Evolutionary conservation across 1,284 basidiomycete genomes (phyloP).

Genomic region (Ustilago hordei): DNA sequence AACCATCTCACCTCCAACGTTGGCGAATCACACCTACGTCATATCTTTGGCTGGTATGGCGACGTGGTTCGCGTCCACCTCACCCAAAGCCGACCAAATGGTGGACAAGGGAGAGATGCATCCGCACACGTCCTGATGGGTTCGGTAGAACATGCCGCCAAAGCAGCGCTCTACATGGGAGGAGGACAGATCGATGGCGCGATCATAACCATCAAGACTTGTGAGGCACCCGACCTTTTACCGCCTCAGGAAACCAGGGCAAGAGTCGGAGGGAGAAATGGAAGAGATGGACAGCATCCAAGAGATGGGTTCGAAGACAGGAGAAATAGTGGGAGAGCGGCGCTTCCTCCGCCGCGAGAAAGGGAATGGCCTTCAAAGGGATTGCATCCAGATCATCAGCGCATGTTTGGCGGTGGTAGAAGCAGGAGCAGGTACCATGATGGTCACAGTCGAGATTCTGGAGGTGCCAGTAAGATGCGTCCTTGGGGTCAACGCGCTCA

Average conservation of each 20-base stretch:
- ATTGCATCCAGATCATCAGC: slow-evolving; percentile 26
- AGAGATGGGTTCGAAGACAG: background rate
- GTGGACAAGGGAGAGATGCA: slow-evolving; percentile 1
- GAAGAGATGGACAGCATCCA: background rate
- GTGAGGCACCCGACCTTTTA: slow-evolving; percentile 3
- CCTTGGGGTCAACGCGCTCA: slow-evolving; percentile 14
- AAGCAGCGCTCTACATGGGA: slow-evolving; percentile 55
- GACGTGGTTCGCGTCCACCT: slow-evolving; percentile 19
- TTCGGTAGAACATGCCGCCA: slow-evolving; percentile 26
- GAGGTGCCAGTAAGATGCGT: slow-evolving; percentile 7
- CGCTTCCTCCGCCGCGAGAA: background rate
- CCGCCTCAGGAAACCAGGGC: no score
- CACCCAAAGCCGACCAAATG: background rate
- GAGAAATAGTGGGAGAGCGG: background rate
- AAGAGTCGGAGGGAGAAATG: background rate
- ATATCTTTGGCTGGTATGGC: slow-evolving; percentile 57
- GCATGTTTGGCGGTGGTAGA: background rate
- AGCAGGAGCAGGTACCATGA: background rate
- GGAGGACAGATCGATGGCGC: slow-evolving; percentile 60
- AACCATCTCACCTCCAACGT: slow-evolving; percentile 38
- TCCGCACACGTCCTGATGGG: slow-evolving; percentile 35
- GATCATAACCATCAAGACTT: slow-evolving; percentile 18
- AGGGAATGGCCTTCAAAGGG: background rate
- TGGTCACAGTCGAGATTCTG: background rate
- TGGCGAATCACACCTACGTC: slow-evolving; percentile 37